phyloP scores from a whole-genome alignment of 2,329 filamentous ascomycete genomes.

The Paecilomyces variotii region DNA sequence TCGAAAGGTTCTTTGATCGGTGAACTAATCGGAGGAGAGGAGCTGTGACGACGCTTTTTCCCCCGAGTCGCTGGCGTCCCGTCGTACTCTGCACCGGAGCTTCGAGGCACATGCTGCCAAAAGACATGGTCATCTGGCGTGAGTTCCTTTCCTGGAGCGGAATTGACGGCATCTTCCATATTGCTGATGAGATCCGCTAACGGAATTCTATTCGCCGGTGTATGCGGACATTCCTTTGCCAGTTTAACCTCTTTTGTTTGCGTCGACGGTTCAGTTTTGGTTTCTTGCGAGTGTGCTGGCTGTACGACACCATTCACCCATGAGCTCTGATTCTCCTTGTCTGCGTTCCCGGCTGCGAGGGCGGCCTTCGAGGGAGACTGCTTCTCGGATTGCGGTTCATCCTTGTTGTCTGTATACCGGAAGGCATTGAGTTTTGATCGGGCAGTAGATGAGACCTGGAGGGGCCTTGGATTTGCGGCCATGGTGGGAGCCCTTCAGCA shows the following conservation, averaged over 20 bases:
- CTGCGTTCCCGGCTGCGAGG: conserved; percentile 21
- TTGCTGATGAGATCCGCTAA: conserved; percentile 55
- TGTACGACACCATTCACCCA: conserved; percentile 27
- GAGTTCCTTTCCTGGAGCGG: conserved; percentile 37
- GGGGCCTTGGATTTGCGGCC: conserved; percentile 16
- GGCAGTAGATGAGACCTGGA: conserved; percentile 43
- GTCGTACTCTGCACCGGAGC: conserved; percentile 32
- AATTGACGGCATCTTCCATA: conserved; percentile 47
- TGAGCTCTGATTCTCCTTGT: conserved; percentile 39
- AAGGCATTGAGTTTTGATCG: conserved; percentile 50
- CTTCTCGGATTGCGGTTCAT: conserved; percentile 1
- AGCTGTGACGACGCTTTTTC: conserved; percentile 64
- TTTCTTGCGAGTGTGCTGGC: conserved; percentile 12
- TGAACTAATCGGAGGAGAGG: conserved; percentile 64
- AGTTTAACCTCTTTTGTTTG: conserved; percentile 18
- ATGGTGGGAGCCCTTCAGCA: conserved; percentile 7
- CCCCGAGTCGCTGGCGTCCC: conserved; percentile 38
- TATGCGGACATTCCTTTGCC: conserved; percentile 43
- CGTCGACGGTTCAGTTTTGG: conserved; percentile 11
- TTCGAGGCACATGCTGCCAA: conserved; percentile 46
- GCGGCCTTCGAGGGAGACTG: conserved; percentile 14
- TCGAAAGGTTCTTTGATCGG: conserved; percentile 51
- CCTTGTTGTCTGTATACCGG: conserved; percentile 38
- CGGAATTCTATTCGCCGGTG: conserved; percentile 51
- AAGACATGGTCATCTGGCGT: conserved; percentile 55